Evolutionary conservation across 352 stramenopile genomes (phyloP).

Genomic region (Saprolegnia diclina): DNA sequence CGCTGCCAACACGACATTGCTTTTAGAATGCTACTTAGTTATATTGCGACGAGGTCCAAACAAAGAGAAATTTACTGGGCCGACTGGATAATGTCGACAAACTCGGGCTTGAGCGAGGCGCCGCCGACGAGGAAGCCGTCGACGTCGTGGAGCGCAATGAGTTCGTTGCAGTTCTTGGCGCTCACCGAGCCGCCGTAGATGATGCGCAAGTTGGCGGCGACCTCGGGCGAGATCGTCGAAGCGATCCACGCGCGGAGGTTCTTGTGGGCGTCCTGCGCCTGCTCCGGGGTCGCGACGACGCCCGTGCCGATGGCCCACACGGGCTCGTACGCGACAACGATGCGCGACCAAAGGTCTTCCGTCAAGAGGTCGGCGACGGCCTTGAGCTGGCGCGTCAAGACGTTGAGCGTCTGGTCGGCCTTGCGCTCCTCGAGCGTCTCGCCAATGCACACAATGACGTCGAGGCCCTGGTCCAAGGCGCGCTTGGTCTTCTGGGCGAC

Average conservation of each 20-base stretch:
- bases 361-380: constrained; percentile 81
- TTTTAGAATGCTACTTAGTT: not conserved
- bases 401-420: constrained; percentile 82
- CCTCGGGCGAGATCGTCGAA: constrained; percentile 50
- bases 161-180: constrained; percentile 79
- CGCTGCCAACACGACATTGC: too few species aligned
- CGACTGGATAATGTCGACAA: constrained; percentile 63
- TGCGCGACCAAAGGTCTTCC: constrained; percentile 62
- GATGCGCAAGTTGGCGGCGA: constrained; percentile 74
- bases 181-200: constrained; percentile 94
- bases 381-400: constrained; percentile 94
- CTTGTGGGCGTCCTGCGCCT: constrained; percentile 91
- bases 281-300: constrained; percentile 92
- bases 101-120: constrained; percentile 90
- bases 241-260: constrained; percentile 76
- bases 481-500: constrained; percentile 93
- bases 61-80: constrained; percentile 33
- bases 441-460: constrained; percentile 96
- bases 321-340: constrained; percentile 96
- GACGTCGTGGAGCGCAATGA: constrained; percentile 85
- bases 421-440: constrained; percentile 91
- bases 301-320: constrained; percentile 98
- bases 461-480: constrained; percentile 83
- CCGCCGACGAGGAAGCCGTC: constrained; percentile 94
- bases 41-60: not conserved